Base-by-base conservation (phyloP, 176 grass and related monocot species). In the Triticum urartu region DNA sequence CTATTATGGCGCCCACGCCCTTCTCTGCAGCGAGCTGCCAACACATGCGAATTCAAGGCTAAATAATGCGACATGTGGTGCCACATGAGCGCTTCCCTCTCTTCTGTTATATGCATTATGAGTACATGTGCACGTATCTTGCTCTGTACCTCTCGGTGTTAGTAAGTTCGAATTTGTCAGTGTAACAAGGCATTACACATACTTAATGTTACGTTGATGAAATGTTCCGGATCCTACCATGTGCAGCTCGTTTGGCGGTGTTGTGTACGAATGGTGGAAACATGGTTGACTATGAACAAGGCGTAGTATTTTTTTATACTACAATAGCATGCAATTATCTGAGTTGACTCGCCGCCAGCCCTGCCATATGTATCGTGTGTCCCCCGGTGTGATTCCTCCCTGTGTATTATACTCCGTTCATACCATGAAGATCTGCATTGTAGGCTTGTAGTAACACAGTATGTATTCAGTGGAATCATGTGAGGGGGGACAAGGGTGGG, bases 31-130 rank as follows among this genome's bases (percentile, higher is more conserved):
- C 34, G 24, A 64, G 38, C 39, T 45, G 78, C 79, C 62, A 68
- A 48, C 40, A 67, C 62, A n/a, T 14, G 61, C 62, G n/a, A 4
- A 70, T 76, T 76, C 8, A 76, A 48, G 24, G 72, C 42, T 75
- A 26, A 48, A 75, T 18, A 48, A 76, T 76, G 43, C 18, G 72
- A 75, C 43, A 75, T 75, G 72, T 75, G 72, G 72, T 52, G 25
- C 3, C 72, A 75, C 71, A 47, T 74, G 71, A 72, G 2, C 39
- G 71, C 13, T 21, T 22, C 25, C 69, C 68, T 24, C n/a, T 72
- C 5, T 21, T 7, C 47, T 5, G 3, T 7, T 72, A 43, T 21
- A 0, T 72, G 3, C 6, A 47, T 15, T 26, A 74, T 47, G 6
- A 43, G 34, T 7, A 26, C 22, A 15, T 50, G 72, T 75, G 24